A percentile compares a stretch with the other conserved stretches of the same genome.
Evolutionary conservation across 1,284 basidiomycete genomes (phyloP).

Genomic region (Wallemia hederae): DNA sequence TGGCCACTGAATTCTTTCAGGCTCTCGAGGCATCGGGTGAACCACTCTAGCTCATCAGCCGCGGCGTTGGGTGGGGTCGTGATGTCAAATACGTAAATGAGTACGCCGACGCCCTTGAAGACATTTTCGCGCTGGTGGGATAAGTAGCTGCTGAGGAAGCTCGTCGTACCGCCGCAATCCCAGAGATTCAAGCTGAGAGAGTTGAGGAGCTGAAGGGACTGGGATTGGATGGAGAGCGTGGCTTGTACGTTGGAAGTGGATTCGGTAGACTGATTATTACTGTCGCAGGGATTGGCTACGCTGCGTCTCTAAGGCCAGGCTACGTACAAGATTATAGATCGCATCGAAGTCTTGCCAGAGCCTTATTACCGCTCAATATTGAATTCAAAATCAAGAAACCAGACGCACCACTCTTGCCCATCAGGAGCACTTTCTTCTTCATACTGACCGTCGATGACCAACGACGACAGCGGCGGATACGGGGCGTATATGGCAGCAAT

Average conservation of each 20-base stretch:
- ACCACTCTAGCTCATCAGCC: constrained; percentile 47
- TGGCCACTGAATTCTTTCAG: constrained; percentile 22
- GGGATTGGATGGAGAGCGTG: constrained; percentile 92
- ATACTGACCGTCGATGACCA: not conserved
- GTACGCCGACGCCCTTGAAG: constrained; percentile 78
- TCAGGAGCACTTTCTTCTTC: constrained; percentile 34
- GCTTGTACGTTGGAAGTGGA: constrained; percentile 74
- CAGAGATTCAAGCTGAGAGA: constrained; percentile 79
- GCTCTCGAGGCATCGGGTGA: constrained; percentile 52
- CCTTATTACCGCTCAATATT: constrained; percentile 31
- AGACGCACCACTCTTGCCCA: constrained; percentile 50
- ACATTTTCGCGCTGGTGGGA: constrained; percentile 65
- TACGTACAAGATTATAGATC: constrained; percentile 85
- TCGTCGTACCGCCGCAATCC: constrained; percentile 95
- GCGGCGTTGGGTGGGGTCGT: constrained; percentile 22
- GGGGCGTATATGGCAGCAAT: not conserved
- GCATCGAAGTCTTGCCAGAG: constrained; percentile 66
- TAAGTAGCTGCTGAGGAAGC: constrained; percentile 90
- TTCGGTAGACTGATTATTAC: constrained; percentile 76
- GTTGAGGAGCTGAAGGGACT: constrained; percentile 84
- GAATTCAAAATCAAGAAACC: not conserved
- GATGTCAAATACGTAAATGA: constrained; percentile 95
- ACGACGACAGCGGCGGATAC: not conserved
- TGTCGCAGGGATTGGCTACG: constrained; percentile 12
- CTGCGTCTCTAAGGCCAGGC: not conserved